phyloP scores from a whole-genome alignment of 2,329 filamentous ascomycete species.

The Mollisia scopiformis region DNA sequence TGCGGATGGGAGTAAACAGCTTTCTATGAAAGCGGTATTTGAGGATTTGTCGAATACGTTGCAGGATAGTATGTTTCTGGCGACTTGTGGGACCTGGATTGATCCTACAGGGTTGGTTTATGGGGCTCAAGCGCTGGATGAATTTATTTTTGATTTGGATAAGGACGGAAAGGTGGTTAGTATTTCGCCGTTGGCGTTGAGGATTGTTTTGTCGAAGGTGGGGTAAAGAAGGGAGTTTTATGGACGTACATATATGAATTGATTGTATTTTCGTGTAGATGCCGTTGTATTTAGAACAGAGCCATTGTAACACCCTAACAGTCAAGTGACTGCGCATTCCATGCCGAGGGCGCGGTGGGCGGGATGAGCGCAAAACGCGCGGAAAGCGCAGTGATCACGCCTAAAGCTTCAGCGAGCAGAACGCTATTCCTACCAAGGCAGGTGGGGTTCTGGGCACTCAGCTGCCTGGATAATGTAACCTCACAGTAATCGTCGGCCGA shows the following conservation, averaged over 20 bases:
- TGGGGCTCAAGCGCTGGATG: slow-evolving; percentile 7
- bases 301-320: too few relatives aligned
- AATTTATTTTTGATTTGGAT: slow-evolving; percentile 8
- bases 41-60: slow-evolving; percentile 4
- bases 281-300: not conserved
- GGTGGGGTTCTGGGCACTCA: not conserved
- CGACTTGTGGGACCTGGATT: slow-evolving; percentile 14
- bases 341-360: too few relatives aligned
- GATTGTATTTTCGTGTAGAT: too few relatives aligned
- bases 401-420: not conserved
- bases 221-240: not conserved
- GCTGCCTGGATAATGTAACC: not conserved
- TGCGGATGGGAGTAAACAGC: slow-evolving; percentile 4
- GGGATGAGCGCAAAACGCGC: too few relatives aligned
- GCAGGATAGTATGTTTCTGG: slow-evolving; percentile 3
- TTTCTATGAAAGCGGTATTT: slow-evolving; percentile 6
- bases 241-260: too few relatives aligned
- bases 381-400: not conserved
- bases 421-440: not conserved
- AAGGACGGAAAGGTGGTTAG: slow-evolving; percentile 1
- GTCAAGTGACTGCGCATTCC: too few relatives aligned
- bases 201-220: slow-evolving; percentile 6
- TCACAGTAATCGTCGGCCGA: not conserved
- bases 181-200: slow-evolving; percentile 9
- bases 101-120: slow-evolving; percentile 6